phyloP scores from a whole-genome alignment of 1,284 basidiomycete species.

The Thecaphora thlaspeos region DNA sequence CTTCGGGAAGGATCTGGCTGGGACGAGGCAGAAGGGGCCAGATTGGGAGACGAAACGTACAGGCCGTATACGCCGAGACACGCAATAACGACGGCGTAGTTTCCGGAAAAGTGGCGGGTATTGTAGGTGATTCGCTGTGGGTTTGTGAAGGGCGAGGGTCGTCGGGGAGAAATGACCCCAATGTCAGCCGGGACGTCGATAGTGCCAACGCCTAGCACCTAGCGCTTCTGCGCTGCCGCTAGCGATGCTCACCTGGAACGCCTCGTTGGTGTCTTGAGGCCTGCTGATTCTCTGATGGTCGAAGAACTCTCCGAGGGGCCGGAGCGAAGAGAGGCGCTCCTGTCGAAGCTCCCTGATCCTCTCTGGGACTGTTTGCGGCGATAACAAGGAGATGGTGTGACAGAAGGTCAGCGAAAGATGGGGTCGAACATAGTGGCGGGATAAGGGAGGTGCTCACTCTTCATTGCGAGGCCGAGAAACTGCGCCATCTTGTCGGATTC shows the following conservation, averaged over 20 bases:
- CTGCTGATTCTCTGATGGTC: conserved; percentile 83
- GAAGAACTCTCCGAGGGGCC: conserved; percentile 69
- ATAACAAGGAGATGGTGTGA: too few relatives aligned
- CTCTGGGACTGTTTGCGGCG: conserved; percentile 53
- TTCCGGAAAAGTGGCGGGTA: conserved; percentile 65
- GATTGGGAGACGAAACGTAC: conserved; percentile 62
- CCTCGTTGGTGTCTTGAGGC: conserved; percentile 66
- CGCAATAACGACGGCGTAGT: conserved; percentile 81
- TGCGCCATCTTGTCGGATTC: conserved; percentile 31
- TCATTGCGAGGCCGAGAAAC: conserved; percentile 39
- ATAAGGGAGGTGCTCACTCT: conserved; percentile 17
- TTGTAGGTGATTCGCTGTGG: conserved; percentile 82
- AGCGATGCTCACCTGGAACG: conserved; percentile 53
- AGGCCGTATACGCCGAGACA: conserved; percentile 84
- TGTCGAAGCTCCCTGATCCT: conserved; percentile 62
- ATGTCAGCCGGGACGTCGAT: too few relatives aligned
- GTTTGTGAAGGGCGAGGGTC: too few relatives aligned
- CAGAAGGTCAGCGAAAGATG: too few relatives aligned
- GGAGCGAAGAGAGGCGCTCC: conserved; percentile 76
- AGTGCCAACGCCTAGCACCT: background rate
- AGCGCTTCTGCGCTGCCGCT: background rate
- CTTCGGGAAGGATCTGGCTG: too few relatives aligned
- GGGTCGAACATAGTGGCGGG: background rate
- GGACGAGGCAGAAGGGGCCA: too few relatives aligned
- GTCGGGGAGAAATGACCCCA: too few relatives aligned